Evolutionary conservation across 495 filamentous ascomycete genomes (phyloP), one percentile per base, ranked within the genome.

Genomic region (Neurospora africana): DNA sequence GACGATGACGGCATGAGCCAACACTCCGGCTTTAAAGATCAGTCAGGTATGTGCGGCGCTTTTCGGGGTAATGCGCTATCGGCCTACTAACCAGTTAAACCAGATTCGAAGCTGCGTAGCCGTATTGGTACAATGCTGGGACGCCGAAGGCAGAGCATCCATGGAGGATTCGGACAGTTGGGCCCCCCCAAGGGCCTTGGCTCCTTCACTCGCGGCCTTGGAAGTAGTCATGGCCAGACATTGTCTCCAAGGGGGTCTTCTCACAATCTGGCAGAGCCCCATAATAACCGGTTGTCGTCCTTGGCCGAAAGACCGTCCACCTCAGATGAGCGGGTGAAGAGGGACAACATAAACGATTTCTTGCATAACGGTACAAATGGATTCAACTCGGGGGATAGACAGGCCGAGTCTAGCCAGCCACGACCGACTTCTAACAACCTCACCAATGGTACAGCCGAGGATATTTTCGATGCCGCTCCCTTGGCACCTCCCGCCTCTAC

Each of bases 91-190:
- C 27, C 30, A 47, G 19, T 11, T 33, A 7, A 65, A 65, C 13
- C 69, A 80, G 85, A 87, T 75, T 85, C 85, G 76, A 81, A 83
- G 69, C 71, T 84, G 82, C 82, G 93, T 15, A 89, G 89, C 76
- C 87, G 91, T 70, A 85, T 95, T 44, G 92, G 92, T 8, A 95
- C 92, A n/a, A 92, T 95, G 79, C 88, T 95, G 76, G 89, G 89
- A 58, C 83, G 91, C 15, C 83, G 91, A 73, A 84, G 87, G 40
- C 86, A 89, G 77, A 89, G 86, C 76, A 80, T 88, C 41, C 85
- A 87, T 67, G 85, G 82, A 13, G 84, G 83, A 1, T 83, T 88
- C 76, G 84, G 84, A 1, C 79, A 81, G 44, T 61, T 88, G 41
- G 76, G 85, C 10, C 78, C 82, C 35, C 75, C 83, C 68, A 86